Percentiles rank a stretch among this genome's conserved stretches.
Evolutionary conservation across 192 early-diverging fungal genomes (phyloP).

Genomic region (Chytriomyces confervae): DNA sequence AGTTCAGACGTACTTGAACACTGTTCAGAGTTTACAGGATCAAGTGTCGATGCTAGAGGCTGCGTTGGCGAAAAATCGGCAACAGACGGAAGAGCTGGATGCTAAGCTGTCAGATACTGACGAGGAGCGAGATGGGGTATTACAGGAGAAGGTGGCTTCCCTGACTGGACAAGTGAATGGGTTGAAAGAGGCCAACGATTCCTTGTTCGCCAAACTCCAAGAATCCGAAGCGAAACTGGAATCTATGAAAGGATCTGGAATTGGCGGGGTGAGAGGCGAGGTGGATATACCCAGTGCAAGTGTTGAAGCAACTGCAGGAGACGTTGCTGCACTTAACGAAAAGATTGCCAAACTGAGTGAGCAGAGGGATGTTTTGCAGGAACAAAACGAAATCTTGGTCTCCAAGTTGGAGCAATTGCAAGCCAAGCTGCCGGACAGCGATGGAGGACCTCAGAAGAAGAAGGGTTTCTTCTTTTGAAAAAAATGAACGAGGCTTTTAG

Average conservation of each 20-base stretch:
- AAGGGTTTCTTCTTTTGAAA: constrained; percentile 25
- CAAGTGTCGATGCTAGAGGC: not conserved
- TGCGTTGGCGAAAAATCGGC: not conserved
- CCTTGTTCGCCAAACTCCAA: not conserved
- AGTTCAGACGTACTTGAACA: not conserved
- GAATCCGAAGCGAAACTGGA: not conserved
- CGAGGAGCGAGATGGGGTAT: not conserved
- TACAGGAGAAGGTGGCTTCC: not conserved
- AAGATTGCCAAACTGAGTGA: constrained; percentile 31
- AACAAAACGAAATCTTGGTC: constrained; percentile 27
- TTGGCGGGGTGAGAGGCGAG: too few species aligned
- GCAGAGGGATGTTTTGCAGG: constrained; percentile 18
- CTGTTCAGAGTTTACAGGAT: not conserved
- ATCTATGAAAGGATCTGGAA: not conserved
- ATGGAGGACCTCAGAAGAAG: constrained; percentile 5
- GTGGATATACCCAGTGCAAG: not conserved
- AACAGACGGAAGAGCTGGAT: constrained; percentile 8
- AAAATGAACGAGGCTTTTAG: not conserved
- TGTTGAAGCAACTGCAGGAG: not conserved
- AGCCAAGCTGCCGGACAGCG: not conserved
- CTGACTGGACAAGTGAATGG: not conserved
- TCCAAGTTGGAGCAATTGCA: constrained; percentile 16
- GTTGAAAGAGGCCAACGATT: not conserved
- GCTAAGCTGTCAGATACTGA: constrained; percentile 11
- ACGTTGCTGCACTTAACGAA: not conserved